Base-by-base conservation (phyloP, 2,329 filamentous ascomycete species). In the Biscogniauxia sp. region DNA sequence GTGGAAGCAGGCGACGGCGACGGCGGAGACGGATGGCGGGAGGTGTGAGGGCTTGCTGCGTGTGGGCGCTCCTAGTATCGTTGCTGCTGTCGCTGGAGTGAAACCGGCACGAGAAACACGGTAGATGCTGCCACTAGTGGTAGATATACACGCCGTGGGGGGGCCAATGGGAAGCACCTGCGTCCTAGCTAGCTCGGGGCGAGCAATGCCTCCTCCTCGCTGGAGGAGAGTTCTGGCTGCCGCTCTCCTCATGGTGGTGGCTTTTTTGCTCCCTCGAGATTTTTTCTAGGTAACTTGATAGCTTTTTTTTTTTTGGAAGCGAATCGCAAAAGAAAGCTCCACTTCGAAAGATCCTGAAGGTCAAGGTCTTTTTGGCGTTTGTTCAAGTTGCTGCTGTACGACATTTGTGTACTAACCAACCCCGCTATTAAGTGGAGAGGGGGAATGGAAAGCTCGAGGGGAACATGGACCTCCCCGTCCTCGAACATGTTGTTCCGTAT, bases 91-190 rank as follows among this genome's bases (percentile, higher is more conserved):
- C 55, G 55, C 32, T 49, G 53, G 53, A 23, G 26, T 41, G 54
- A 64, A 32, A 57, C 49, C 53, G 20, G 64, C 58, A n/a, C 61
- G 65, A 15, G 59, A 26, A 58, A 61, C 52, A 37, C 62, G 8
- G 54, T 61, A 59, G 58, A 60, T 64, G n/a, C 55, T 61, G 20
- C 51, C 49, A 13, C 23, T 15, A 32, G 37, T 17, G 54, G 65
- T 25, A 60, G 60, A 13, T 32, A 32, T 32, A n/a, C 17, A 53
- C 17, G 54, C 3, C 5, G 19, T 5, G 51, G 32, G 19, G 17
- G 53, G 53, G 55, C 53, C 65, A 67, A 68, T 70, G 68, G 66
- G 45, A 17, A 15, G 20, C 19, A 63, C 66, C 20, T 37, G 67
- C 65, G 53, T 55, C 64, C 53, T 65, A 7, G 57, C 56, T 6